A percentile compares a stretch with the other conserved stretches of the same genome.
phyloP scores from a whole-genome alignment of 2,329 filamentous ascomycete genomes.

The Neopestalotiopsis rosae region DNA sequence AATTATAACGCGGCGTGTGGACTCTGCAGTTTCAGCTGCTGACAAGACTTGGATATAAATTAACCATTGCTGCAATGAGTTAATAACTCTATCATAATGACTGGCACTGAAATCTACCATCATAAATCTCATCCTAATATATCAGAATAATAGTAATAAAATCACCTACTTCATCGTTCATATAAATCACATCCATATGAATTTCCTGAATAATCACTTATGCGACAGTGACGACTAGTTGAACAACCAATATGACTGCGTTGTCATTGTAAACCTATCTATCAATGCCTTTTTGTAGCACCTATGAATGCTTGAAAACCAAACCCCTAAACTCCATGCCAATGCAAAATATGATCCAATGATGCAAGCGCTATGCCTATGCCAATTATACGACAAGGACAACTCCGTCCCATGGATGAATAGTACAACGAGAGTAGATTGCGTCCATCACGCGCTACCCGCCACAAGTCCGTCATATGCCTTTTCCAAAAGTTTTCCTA shows the following conservation, averaged over 20 bases:
- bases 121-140: too few relatives aligned
- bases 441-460: constrained; percentile 17
- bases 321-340: constrained; percentile 28
- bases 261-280: neutral
- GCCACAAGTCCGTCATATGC: constrained; percentile 56
- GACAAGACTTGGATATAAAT: too few relatives aligned
- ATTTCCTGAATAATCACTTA: neutral
- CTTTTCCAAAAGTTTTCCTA: constrained; percentile 62
- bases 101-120: too few relatives aligned
- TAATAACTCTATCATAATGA: too few relatives aligned
- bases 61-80: too few relatives aligned
- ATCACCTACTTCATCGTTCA: too few relatives aligned
- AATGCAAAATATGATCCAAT: constrained; percentile 25
- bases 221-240: neutral
- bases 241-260: neutral
- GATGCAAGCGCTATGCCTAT: neutral
- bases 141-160: too few relatives aligned
- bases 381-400: constrained; percentile 1
- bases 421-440: neutral
- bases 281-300: neutral
- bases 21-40: neutral
- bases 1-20: too few relatives aligned
- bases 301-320: neutral
- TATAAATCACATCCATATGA: too few relatives aligned
- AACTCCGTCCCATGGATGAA: neutral